Percentiles rank a stretch among this genome's conserved stretches.
These are phyloP conservation scores for Pseudodiploospora longispora DNA, from an alignment of 2,329 filamentous ascomycete genomes.

Conservation along the genomic window DNA sequence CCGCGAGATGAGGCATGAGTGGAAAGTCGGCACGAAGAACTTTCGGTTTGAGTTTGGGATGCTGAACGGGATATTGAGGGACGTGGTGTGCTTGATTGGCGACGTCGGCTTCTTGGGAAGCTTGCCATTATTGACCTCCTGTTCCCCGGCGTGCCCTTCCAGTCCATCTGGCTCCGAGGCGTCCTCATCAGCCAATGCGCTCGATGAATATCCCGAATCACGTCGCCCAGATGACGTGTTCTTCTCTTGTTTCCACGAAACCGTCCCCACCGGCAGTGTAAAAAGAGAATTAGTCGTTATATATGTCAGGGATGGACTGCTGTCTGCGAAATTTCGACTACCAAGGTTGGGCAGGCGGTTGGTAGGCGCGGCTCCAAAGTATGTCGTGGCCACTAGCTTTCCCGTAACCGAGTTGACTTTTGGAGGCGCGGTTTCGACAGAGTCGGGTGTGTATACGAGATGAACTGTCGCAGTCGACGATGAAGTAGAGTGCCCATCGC, in stretches of 20 bases:
- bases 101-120: slow-evolving; percentile 16
- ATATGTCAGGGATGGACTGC: slow-evolving; percentile 38
- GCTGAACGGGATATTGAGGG: slow-evolving; percentile 39
- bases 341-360: slow-evolving; percentile 42
- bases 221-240: slow-evolving; percentile 31
- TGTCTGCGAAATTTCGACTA: slow-evolving; percentile 30
- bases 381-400: slow-evolving; percentile 46
- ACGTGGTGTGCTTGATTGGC: slow-evolving; percentile 31
- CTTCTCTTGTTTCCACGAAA: slow-evolving; percentile 34
- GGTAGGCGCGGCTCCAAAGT: slow-evolving; percentile 40
- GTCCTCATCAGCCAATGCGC: slow-evolving; percentile 28
- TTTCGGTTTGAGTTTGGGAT: slow-evolving; percentile 40
- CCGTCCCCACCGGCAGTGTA: slow-evolving; percentile 23
- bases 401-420: slow-evolving; percentile 39
- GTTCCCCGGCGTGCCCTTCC: slow-evolving; percentile 9
- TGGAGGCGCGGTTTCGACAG: slow-evolving; percentile 35
- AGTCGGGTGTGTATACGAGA: slow-evolving; percentile 39
- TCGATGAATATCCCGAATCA: slow-evolving; percentile 47
- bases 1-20: slow-evolving; percentile 48
- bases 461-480: slow-evolving; percentile 35
- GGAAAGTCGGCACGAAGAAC: slow-evolving; percentile 48
- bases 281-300: slow-evolving; percentile 35
- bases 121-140: slow-evolving; percentile 13
- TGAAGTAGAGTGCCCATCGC: slow-evolving; percentile 37
- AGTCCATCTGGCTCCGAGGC: slow-evolving; percentile 26